Evolutionary conservation across 1,139 yeast species (phyloP).

Genomic region (Debaryomycetaceae sp.): DNA sequence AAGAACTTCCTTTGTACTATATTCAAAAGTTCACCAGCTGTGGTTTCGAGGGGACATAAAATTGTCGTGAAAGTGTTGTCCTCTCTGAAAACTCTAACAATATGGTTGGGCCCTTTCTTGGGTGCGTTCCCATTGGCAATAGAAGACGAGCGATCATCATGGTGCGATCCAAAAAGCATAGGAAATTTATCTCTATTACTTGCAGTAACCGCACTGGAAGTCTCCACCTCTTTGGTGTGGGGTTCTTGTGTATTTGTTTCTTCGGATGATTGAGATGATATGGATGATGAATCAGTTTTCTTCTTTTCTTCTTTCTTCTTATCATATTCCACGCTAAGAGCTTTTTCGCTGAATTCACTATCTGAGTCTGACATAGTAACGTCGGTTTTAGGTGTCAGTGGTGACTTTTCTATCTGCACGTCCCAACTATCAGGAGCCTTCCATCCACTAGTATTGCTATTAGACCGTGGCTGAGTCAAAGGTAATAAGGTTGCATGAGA

Average conservation of each 20-base stretch:
- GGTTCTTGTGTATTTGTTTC: neutral
- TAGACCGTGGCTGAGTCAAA: neutral
- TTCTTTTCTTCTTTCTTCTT: neutral
- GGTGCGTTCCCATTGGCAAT: conserved; percentile 13
- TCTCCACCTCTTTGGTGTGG: conserved; percentile 3
- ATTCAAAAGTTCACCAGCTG: conserved; percentile 70
- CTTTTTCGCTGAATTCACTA: conserved; percentile 8
- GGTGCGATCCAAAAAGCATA: conserved; percentile 35
- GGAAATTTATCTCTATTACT: conserved; percentile 20
- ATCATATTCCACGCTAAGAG: neutral
- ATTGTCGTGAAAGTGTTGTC: conserved; percentile 84
- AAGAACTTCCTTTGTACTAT: conserved; percentile 75
- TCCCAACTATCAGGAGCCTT: conserved; percentile 82
- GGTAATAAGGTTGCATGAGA: neutral
- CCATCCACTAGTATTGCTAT: conserved; percentile 33
- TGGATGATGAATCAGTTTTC: neutral
- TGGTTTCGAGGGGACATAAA: conserved; percentile 69
- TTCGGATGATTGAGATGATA: neutral
- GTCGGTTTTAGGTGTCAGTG: conserved; percentile 9
- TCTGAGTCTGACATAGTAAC: conserved; percentile 19
- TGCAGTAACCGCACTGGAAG: neutral
- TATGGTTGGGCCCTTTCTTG: conserved; percentile 41
- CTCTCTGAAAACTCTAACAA: conserved; percentile 69
- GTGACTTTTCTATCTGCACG: conserved; percentile 41
- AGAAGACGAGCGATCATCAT: conserved; percentile 22